Conservation (phyloP, 306 rosid species). For the Biancaea sappan region DNA sequence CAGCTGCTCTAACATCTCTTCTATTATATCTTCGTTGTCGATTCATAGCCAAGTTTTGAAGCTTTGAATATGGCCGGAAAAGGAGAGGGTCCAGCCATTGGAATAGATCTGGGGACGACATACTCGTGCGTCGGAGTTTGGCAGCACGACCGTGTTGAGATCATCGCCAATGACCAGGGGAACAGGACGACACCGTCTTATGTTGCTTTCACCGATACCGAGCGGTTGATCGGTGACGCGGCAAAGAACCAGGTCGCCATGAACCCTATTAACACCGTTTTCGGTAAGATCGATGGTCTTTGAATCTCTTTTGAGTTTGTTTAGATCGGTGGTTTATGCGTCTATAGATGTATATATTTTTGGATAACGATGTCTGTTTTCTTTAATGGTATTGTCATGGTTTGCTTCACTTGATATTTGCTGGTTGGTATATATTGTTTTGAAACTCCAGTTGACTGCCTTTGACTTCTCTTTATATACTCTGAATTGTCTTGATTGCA, state of each 20-base stretch:
- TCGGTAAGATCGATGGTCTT: conserved; percentile 35
- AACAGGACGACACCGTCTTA: conserved; percentile 70
- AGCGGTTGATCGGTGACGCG: conserved; percentile 69
- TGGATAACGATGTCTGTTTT: background rate
- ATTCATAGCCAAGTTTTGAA: background rate
- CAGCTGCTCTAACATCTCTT: no score
- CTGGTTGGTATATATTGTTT: background rate
- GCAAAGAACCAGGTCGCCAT: conserved; percentile 79
- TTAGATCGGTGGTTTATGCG: background rate
- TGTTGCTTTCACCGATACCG: conserved; percentile 59
- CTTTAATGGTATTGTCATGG: background rate
- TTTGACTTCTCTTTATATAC: no score
- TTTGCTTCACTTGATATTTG: background rate
- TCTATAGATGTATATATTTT: background rate
- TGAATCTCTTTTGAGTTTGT: background rate
- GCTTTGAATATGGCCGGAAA: conserved; percentile 48
- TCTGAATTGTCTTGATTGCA: no score
- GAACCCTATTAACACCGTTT: conserved; percentile 71
- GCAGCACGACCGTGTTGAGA: conserved; percentile 74
- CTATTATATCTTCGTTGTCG: background rate
- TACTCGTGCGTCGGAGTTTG: conserved; percentile 77
- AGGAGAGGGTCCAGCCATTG: conserved; percentile 70
- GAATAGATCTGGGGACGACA: conserved; percentile 79
- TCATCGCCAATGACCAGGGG: conserved; percentile 70
- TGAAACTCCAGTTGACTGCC: no score